Base-by-base conservation (phyloP, 2,329 filamentous ascomycete genomes). In the Saccharata proteae region DNA sequence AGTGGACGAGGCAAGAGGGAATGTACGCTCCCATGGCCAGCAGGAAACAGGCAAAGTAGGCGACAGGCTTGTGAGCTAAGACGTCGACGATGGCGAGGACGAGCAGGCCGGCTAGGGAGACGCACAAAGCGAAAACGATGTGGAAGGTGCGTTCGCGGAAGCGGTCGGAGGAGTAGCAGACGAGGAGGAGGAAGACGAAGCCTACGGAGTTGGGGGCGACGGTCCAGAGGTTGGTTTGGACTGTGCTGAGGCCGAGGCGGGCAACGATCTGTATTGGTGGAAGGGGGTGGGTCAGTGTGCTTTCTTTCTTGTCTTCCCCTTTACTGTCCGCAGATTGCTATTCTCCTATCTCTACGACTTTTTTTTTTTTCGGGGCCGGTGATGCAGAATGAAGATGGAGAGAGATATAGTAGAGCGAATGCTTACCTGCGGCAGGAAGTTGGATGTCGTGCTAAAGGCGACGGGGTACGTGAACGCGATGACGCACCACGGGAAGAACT, bases 21-120 rank as follows among this genome's bases (percentile, higher is more conserved):
- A 64, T 63, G 38, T 65, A 68, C 1, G 62, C 53, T 14, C 58
- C 58, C 1, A 48, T 41, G 2, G 61, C 58, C 31, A 69, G 48
- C 3, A 69, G 46, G 35, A 68, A 69, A 36, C 58, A 63, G 0
- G 64, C 62, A 38, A 68, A 68, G 34, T 68, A 69, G 2, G 61
- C 61, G 0, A 64, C 52, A 0, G 45, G 59, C 29, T 61, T 57
- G 38, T 65, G 44, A 1, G 45, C 23, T 2, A 60, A 36, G 1
- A 59, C 57, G 26, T 66, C 55, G 17, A 65, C 58, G 1, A 54
- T 52, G 1, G 57, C 52, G 3, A 66, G 48, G 10, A 67, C 54
- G 13, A 67, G 43, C 35, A 66, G 52, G 0, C 63, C 64, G 3
- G 58, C 34, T 1, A 66, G 45, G 1, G 58, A 61, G 2, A 67